Evolutionary conservation across 2,329 filamentous ascomycete genomes (phyloP), one percentile per base, ranked within the genome.

Genomic region (Setomelanomma holmii): DNA sequence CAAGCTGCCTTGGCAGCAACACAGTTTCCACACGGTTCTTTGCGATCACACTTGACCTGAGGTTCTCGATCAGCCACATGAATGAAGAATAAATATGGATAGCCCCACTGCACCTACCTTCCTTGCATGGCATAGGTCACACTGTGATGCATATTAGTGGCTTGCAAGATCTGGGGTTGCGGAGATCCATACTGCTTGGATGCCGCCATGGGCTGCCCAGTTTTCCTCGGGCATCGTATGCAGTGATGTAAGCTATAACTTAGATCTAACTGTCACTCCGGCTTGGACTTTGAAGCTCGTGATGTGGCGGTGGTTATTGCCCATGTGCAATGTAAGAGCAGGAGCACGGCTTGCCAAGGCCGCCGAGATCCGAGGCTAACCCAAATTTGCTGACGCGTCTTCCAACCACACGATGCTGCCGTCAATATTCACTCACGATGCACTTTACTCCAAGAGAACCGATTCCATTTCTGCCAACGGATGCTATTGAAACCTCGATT

Each of bases 1-100:
- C 69, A 73, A 10, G 68, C 56, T 6, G 54, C 53, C 45, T 67
- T 67, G 7, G 64, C 57, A 23, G 44, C 48, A 40, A 61, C 39
- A 39, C 71, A 73, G 35, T 68, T 72, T 22, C 57, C 56, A 40
- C 71, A 73, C 27, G 71, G 71, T 16, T 71, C 67, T 40, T 71
- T 62, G 20, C 71, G 67, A 49, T 73, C 64, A 38, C 71, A 73
- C 55, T 71, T 73, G 22, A 73, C 67, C 69, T 72, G n/a, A 23
- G 12, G 35, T 23, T 33, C 12, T 24, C 14, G 16, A 45, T 21
- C 16, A 24, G 30, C 12, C 21, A 36, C 11, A 8, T 11, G 12
- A 5, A 16, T 14, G 20, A 27, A 22, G 1, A 43, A 12, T 19
- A 16, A 24, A 7, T 6, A 4, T 11, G 23, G 22, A 6, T 2